Base-by-base conservation (phyloP, 2,329 filamentous ascomycete species). In the Pyrenophora tritici-repentis region DNA sequence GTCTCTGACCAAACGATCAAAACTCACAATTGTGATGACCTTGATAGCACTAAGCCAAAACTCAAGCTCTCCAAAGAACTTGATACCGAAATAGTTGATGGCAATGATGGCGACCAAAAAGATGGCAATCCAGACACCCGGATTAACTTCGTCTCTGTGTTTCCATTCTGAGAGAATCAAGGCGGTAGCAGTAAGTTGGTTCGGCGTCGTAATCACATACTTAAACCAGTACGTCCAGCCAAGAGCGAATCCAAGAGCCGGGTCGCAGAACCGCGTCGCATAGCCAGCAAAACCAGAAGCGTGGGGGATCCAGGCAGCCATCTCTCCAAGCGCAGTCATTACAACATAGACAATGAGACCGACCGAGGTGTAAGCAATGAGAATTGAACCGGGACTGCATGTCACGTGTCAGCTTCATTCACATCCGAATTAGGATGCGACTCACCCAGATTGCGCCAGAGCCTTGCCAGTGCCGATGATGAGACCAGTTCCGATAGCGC, bases 121-220 rank as follows among this genome's bases (percentile, higher is more conserved):
- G 14, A 80, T 80, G 33, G 90, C 81, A 48, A 95, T 91, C 76
- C 86, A 94, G 10, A 93, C 88, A 42, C 88, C 90, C 0, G 89
- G 86, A 65, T 93, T 92, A 48, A 93, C 79, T 37, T 75, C 77
- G 0, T 88, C 81, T 22, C 83, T 75, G 1, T 79, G 71, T 9
- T 90, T 76, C 90, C 91, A 95, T 65, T 86, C 91, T 61, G 88
- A 84, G 50, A 95, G 88, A 50, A 93, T 88, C 32, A 95, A 75
- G 4, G 89, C 84, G n/a, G 83, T 84, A 22, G 90, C 90, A 1
- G 90, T 94, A 33, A 95, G 78, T 70, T 95, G 90, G 67, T 94
- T 94, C 1, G 91, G 90, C 1, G 89, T 91, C 42, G 89, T 83
- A 65, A 95, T 92, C 70, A 94, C 89, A 72, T 94, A 94, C 70